A percentile compares a stretch with the other conserved stretches of the same genome.
phyloP scores from a whole-genome alignment of 139 green algal species.

The Coelastrella sp. region DNA sequence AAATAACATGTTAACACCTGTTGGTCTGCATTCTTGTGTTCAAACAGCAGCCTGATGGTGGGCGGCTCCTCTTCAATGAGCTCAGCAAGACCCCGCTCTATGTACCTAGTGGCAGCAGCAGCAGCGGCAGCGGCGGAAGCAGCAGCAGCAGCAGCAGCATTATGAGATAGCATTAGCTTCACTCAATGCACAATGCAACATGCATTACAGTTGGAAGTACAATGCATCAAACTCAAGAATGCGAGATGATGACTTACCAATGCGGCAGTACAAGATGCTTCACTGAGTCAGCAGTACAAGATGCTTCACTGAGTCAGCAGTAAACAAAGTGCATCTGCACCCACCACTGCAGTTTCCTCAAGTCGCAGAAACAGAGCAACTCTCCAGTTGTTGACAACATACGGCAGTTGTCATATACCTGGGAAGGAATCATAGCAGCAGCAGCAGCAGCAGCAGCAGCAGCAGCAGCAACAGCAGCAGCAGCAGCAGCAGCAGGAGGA shows the following conservation, averaged over 20 bases:
- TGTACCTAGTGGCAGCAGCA: slow-evolving; percentile 57
- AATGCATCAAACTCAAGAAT: no score
- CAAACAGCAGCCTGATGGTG: slow-evolving; percentile 79
- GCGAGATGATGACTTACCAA: no score
- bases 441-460: neutral
- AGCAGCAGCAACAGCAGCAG: neutral
- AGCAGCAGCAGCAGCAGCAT: slow-evolving; percentile 52
- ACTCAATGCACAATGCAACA: neutral
- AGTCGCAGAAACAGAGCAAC: slow-evolving; percentile 80
- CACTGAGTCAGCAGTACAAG: no score
- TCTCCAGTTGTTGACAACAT: slow-evolving; percentile 78
- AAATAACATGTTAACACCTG: neutral
- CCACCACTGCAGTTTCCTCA: slow-evolving; percentile 57
- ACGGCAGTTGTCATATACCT: slow-evolving; percentile 85
- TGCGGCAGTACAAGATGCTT: no score
- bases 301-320: no score
- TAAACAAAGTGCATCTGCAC: no score
- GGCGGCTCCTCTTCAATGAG: slow-evolving; percentile 61
- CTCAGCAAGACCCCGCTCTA: slow-evolving; percentile 68
- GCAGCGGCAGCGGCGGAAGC: neutral
- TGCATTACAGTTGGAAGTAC: no score
- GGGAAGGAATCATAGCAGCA: neutral
- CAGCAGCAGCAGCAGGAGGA: neutral
- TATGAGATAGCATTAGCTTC: neutral
- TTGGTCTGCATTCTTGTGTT: slow-evolving; percentile 83